Conservation (phyloP, 2,329 filamentous ascomycete species). For the Exophiala aquamarina region DNA sequence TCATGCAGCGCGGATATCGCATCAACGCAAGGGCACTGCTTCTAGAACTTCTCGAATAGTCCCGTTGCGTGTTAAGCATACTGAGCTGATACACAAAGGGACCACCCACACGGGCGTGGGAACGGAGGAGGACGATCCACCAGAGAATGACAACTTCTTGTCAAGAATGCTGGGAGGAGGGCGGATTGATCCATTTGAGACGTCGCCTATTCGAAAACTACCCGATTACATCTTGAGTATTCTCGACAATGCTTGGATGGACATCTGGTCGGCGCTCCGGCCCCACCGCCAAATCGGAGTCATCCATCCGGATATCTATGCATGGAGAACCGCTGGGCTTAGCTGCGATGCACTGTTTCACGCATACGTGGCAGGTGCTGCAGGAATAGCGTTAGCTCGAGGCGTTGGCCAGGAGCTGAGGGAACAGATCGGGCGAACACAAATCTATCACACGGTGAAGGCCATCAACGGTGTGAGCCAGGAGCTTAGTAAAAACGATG, state of each 20-base stretch:
- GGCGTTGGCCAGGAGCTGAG: neutral
- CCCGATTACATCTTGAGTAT: constrained; percentile 2
- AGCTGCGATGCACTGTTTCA: constrained; percentile 1
- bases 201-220: neutral
- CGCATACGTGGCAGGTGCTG: constrained; percentile 3
- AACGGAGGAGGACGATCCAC: no score
- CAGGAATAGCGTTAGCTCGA: constrained; percentile 3
- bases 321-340: constrained; percentile 1
- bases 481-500: neutral
- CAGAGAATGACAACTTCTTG: no score
- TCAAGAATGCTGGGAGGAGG: neutral
- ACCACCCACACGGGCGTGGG: no score
- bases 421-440: neutral
- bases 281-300: neutral
- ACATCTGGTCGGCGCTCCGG: constrained; percentile 2
- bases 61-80: no score
- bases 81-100: neutral
- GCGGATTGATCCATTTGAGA: constrained; percentile 1
- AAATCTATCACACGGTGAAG: constrained; percentile 1
- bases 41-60: no score
- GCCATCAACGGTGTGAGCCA: constrained; percentile 4
- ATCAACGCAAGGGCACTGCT: neutral
- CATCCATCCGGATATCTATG: constrained; percentile 3
- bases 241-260: constrained; percentile 3
- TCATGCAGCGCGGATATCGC: constrained; percentile 4